Evolutionary conservation across 1,139 yeast species (phyloP).

Genomic region (Hansenula lynferdii): DNA sequence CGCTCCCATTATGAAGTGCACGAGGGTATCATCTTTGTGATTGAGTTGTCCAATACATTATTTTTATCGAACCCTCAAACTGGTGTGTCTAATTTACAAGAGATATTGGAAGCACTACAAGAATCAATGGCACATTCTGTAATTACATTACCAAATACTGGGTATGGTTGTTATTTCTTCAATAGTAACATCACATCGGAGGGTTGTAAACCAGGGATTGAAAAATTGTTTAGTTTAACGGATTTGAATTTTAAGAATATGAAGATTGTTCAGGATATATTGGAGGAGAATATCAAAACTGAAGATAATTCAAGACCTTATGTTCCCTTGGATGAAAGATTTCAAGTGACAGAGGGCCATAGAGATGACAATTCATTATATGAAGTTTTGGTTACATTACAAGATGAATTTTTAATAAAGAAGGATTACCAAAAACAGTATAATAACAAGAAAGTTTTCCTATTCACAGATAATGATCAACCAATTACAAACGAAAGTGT

Average conservation of each 20-base stretch:
- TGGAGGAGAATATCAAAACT: constrained; percentile 25
- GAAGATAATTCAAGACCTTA: constrained; percentile 13
- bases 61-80: constrained; percentile 32
- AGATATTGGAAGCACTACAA: constrained; percentile 48
- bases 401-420: constrained; percentile 30
- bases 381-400: constrained; percentile 29
- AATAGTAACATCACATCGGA: constrained; percentile 33
- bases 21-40: constrained; percentile 60
- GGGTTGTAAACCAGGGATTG: constrained; percentile 27
- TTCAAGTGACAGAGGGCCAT: constrained; percentile 16
- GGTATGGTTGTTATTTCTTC: constrained; percentile 61
- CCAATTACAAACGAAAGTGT: constrained; percentile 36
- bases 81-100: constrained; percentile 40
- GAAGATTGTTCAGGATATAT: constrained; percentile 32
- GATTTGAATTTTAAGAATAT: constrained; percentile 36
- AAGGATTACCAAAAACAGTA: constrained; percentile 29
- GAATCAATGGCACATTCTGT: constrained; percentile 54
- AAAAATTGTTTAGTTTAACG: constrained; percentile 30
- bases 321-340: constrained; percentile 16
- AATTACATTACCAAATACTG: constrained; percentile 56
- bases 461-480: constrained; percentile 57
- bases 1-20: constrained; percentile 38
- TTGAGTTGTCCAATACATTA: constrained; percentile 53
- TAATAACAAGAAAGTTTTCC: constrained; percentile 39
- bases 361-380: constrained; percentile 25